Evolutionary conservation across 306 rosid genomes (phyloP), one percentile per base, ranked within the genome.

Genomic region (Castanea mollissima): DNA sequence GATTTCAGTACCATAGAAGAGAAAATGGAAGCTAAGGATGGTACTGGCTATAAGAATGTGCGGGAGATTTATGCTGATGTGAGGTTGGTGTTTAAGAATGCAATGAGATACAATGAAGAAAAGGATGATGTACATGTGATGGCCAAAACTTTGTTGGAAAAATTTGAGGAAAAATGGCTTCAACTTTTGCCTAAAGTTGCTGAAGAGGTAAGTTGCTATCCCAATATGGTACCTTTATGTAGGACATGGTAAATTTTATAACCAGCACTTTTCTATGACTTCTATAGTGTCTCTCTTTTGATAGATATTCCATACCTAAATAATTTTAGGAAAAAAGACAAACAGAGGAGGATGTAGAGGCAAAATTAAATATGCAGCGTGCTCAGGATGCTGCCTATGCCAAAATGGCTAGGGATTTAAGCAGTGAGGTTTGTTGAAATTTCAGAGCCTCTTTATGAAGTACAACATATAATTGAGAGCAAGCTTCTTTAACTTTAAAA

Each of bases 81-180:
- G 55, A 87, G 89, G 76, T 79, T 94, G 85, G 87, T 92, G 82
- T 94, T 92, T 59, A 85, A 88, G 82, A 92, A 94, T 51, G 97
- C 98, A 55, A 92, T 89, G 97, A 92, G 60, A 76, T 94, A 94
- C 82, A 92, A 94, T 52, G 90, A 90, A 46, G 89, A 85, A 75
- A 89, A 82, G 75, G 71, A 85, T 75, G 84, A 88, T 57, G 79
- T 84, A 76, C 92, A 94, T 80, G 74, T 79, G n/a, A 92, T 89
- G 97, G 97, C 97, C 1, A 92, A 90, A 86, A 76, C 88, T 64
- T 84, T 94, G 89, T 78, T 90, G 86, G 85, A 76, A 20, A 92
- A 83, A 70, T 89, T 90, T 75, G 97, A 92, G 89, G 91, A 86
- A 74, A 89, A 89, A 85, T 94, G 98, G 97, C 88, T 83, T 55